A percentile compares a stretch with the other conserved stretches of the same genome.
Evolutionary conservation across 2,329 filamentous ascomycete genomes (phyloP).

Genomic region (Sordariomycetes sp.): DNA sequence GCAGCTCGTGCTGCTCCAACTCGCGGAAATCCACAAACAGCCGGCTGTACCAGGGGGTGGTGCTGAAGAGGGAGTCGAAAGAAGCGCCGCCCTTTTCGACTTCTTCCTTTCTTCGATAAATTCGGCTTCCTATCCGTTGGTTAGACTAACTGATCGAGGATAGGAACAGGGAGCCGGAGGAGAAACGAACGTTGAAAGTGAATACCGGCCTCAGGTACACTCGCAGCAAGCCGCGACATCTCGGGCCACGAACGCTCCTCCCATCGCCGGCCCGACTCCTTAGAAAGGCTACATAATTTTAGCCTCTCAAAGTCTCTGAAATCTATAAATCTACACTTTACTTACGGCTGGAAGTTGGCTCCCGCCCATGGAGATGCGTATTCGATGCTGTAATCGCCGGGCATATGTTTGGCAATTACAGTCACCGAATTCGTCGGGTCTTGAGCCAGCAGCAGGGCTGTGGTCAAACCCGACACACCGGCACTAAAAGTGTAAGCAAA

Average conservation of each 20-base stretch:
- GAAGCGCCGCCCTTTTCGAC: slow-evolving; percentile 16
- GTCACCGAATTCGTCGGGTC: slow-evolving; percentile 43
- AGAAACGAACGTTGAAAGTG: slow-evolving; percentile 56
- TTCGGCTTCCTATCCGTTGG: slow-evolving; percentile 26
- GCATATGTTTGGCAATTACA: slow-evolving; percentile 79
- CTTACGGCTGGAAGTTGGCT: slow-evolving; percentile 66
- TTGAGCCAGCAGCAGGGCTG: slow-evolving; percentile 35
- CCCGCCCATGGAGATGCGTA: slow-evolving; percentile 87
- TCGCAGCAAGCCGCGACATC: slow-evolving; percentile 45
- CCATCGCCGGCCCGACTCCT: slow-evolving; percentile 39
- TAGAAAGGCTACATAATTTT: slow-evolving; percentile 14
- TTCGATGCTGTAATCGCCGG: slow-evolving; percentile 83
- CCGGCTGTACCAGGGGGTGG: slow-evolving; percentile 64
- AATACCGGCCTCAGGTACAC: slow-evolving; percentile 67
- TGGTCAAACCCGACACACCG: slow-evolving; percentile 40
- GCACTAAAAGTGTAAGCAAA: slow-evolving; percentile 20
- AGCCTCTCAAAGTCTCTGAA: not conserved
- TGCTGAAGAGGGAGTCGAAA: slow-evolving; percentile 47
- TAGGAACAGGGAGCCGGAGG: not conserved
- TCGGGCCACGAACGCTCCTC: slow-evolving; percentile 56
- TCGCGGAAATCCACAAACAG: slow-evolving; percentile 60
- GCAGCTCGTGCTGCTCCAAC: slow-evolving; percentile 46
- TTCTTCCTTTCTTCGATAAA: slow-evolving; percentile 55
- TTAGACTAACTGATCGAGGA: not conserved
- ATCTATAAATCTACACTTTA: slow-evolving; percentile 10